Conservation (phyloP, 345 rosid species). For the Gossypium raimondii region DNA sequence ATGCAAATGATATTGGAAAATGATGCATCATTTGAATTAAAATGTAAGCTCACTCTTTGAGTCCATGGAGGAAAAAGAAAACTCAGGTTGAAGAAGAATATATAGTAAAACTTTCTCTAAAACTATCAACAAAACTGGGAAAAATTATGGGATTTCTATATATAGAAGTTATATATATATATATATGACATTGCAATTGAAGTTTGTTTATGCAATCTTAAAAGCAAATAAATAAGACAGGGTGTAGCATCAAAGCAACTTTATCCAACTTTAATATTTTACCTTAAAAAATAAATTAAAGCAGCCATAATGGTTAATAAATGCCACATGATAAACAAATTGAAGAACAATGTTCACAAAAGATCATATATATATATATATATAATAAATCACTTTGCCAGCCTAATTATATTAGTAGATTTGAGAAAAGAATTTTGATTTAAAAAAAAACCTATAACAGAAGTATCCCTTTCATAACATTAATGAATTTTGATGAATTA, state of each 20-base stretch:
- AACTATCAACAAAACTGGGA: background rate
- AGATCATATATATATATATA: background rate
- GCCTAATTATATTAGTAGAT: background rate
- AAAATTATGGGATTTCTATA: background rate
- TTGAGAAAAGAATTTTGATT: background rate
- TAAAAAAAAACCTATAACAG: background rate
- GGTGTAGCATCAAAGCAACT: background rate
- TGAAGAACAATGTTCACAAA: background rate
- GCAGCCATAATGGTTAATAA: background rate
- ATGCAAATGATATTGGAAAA: background rate
- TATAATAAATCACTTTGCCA: background rate
- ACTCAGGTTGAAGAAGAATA: background rate
- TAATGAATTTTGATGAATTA: background rate
- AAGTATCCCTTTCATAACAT: no score
- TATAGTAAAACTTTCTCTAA: background rate
- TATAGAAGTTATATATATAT: background rate
- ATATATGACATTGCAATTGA: background rate
- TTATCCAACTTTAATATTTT: background rate
- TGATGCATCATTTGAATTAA: background rate
- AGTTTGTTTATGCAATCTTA: background rate
- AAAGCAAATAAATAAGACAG: background rate
- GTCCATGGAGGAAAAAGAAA: background rate
- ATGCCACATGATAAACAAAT: constrained; percentile 1
- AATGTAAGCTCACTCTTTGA: background rate
- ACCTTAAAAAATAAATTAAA: background rate